Evolutionary conservation across 805 yeast genomes (phyloP).

Genomic region (Schwanniomyces polymorphus): DNA sequence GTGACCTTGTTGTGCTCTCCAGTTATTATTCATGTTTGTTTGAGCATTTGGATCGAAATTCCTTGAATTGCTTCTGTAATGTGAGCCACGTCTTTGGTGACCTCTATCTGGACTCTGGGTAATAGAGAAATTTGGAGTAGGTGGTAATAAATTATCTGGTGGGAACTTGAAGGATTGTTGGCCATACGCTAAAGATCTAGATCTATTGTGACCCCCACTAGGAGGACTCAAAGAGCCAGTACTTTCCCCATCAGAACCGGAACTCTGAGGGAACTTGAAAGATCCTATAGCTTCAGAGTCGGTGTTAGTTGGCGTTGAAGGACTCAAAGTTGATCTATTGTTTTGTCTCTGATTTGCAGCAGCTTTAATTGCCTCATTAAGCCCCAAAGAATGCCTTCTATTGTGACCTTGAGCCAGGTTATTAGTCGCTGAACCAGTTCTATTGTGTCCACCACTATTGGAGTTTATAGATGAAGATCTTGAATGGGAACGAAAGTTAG

Average conservation of each 20-base stretch:
- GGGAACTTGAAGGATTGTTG: slow-evolving; percentile 64
- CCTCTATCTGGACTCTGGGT: slow-evolving; percentile 39
- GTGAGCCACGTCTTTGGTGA: slow-evolving; percentile 41
- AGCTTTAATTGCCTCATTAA: slow-evolving; percentile 90
- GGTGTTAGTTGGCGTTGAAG: slow-evolving; percentile 19
- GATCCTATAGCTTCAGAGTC: slow-evolving; percentile 21
- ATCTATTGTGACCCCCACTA: slow-evolving; percentile 28
- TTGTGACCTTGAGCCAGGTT: slow-evolving; percentile 60
- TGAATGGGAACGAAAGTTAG: slow-evolving; percentile 29
- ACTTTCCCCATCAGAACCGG: slow-evolving; percentile 18
- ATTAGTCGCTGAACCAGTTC: slow-evolving; percentile 31
- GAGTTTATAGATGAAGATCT: slow-evolving; percentile 29
- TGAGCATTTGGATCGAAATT: slow-evolving; percentile 34
- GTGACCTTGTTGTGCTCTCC: slow-evolving; percentile 54
- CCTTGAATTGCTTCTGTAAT: slow-evolving; percentile 38
- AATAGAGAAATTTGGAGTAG: slow-evolving; percentile 51
- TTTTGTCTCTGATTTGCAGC: slow-evolving; percentile 83
- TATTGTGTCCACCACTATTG: slow-evolving; percentile 24
- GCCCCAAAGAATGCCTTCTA: slow-evolving; percentile 89
- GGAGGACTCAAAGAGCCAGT: slow-evolving; percentile 9
- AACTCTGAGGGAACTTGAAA: slow-evolving; percentile 58
- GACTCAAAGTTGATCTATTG: slow-evolving; percentile 35
- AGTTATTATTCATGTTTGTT: slow-evolving; percentile 51
- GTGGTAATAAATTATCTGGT: slow-evolving; percentile 49
- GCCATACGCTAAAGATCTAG: slow-evolving; percentile 44